phyloP scores from a whole-genome alignment of 2,329 filamentous ascomycete species.

The Herpomyces periplanetae region DNA sequence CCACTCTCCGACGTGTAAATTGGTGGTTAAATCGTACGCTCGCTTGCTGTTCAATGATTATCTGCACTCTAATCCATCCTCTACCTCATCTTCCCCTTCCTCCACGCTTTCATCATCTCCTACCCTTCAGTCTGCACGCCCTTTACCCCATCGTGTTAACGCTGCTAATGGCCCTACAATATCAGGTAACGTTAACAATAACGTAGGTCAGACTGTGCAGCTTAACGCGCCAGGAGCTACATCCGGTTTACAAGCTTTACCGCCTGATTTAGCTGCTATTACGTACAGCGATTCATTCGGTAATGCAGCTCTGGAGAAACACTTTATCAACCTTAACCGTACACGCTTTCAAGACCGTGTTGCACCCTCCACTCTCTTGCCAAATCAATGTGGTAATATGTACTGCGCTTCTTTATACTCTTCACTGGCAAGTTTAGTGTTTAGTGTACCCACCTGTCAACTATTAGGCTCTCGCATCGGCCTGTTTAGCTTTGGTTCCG shows the following conservation, averaged over 20 bases:
- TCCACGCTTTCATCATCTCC: no score
- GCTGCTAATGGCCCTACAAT: no score
- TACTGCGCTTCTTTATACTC: conserved; percentile 19
- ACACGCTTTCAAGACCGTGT: conserved; percentile 47
- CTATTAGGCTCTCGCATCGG: conserved; percentile 30
- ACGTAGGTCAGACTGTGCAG: no score
- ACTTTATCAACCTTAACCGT: conserved; percentile 46
- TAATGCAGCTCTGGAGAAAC: conserved; percentile 53
- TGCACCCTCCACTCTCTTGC: conserved; percentile 27
- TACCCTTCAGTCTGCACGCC: no score
- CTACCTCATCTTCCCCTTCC: no score
- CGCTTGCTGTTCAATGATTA: conserved; percentile 59
- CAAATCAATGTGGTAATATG: conserved; percentile 30
- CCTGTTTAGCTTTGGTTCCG: conserved; percentile 42
- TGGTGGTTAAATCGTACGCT: conserved; percentile 48
- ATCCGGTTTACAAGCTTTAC: no score
- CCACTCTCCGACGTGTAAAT: conserved; percentile 56
- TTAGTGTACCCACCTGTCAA: conserved; percentile 18
- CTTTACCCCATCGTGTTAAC: conserved; percentile 31
- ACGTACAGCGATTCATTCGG: conserved; percentile 38
- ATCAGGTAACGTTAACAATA: no score
- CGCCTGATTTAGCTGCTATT: conserved; percentile 33
- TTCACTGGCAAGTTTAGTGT: conserved; percentile 17
- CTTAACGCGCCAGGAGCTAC: no score
- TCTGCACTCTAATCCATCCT: conserved; percentile 25